Evolutionary conservation across 1,139 yeast genomes (phyloP), one percentile per base, ranked within the genome.

Genomic region (Saccharomyces hybrid): DNA sequence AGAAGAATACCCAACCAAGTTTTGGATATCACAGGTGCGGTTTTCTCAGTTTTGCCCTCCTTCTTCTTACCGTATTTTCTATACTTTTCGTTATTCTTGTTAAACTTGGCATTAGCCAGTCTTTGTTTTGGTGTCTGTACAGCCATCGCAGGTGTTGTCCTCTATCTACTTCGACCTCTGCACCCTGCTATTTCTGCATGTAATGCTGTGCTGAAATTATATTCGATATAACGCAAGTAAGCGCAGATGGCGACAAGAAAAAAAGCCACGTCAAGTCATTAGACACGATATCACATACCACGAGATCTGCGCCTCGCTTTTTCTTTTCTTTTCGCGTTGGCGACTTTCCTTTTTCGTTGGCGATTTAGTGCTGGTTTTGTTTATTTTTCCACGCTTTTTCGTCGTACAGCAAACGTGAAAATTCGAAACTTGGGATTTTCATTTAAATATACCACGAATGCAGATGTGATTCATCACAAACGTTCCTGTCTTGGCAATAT

Each of bases 91-190:
- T 85, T 83, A 64, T 78, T 79, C 71, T 84, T 87, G 64, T 87
- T 89, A 71, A 84, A 91, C 70, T 83, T 87, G 65, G 81, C 80
- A 72, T 90, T 91, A 26, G 96, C 96, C 57, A 80, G 77, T 74
- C 91, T 85, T 75, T 90, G 97, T 66, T 80, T 83, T 56, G 93
- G 91, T 30, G 95, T 85, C 78, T 88, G 96, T 30, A 66, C 59
- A 54, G 76, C 75, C 76, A 68, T 68, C 48, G 30, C 56, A 41
- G 44, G n/a, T 16, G 25, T 38, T 20, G 44, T 20, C 20, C 25
- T 38, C 44, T 38, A 20, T 38, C 25, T 20, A 6, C 44, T 38
- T 38, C 25, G 13, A 5, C 8, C 44, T 16, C 44, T 16, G 44
- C 44, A 38, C 44, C 23, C n/a, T 16, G 44, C 25, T 6, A 11